Evolutionary conservation across 1,139 yeast genomes (phyloP).

Genomic region (Saccharomyces hybrid): DNA sequence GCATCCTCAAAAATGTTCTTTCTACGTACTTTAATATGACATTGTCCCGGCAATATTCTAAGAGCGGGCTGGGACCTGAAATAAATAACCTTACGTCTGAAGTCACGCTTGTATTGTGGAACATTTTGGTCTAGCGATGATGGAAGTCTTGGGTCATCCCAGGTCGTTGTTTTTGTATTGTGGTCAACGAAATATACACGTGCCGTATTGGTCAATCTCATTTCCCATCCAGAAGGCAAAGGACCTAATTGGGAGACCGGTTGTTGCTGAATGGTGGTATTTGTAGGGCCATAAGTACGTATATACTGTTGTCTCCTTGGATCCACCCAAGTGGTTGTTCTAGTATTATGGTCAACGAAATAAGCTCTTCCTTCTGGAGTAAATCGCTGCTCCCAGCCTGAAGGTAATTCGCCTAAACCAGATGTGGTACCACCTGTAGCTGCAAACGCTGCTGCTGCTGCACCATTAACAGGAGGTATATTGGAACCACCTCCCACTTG

Average conservation of each 20-base stretch:
- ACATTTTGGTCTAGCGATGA: conserved; percentile 95
- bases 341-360: conserved; percentile 95
- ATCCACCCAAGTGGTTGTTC: conserved; percentile 99
- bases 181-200: conserved; percentile 98
- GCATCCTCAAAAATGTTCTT: conserved; percentile 95
- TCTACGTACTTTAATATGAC: conserved; percentile 96
- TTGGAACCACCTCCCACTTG: conserved; percentile 34
- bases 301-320: conserved; percentile 98
- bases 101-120: conserved; percentile 98
- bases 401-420: conserved; percentile 92
- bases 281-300: conserved; percentile 78
- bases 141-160: conserved; percentile 99
- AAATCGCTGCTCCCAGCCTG: conserved; percentile 98
- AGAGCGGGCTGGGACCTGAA: conserved; percentile 98
- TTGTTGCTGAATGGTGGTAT: conserved; percentile 87
- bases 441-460: conserved; percentile 72
- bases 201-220: conserved; percentile 97
- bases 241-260: conserved; percentile 99
- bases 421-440: conserved; percentile 90
- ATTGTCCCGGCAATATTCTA: conserved; percentile 95
- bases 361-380: conserved; percentile 98
- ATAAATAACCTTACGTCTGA: conserved; percentile 92
- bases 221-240: conserved; percentile 98
- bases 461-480: conserved; percentile 49
- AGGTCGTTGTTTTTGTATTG: conserved; percentile 95